These are phyloP conservation scores for Pseudomonodictys pantanalensis DNA, from an alignment of 495 filamentous ascomycete species.

Conservation along the genomic window DNA sequence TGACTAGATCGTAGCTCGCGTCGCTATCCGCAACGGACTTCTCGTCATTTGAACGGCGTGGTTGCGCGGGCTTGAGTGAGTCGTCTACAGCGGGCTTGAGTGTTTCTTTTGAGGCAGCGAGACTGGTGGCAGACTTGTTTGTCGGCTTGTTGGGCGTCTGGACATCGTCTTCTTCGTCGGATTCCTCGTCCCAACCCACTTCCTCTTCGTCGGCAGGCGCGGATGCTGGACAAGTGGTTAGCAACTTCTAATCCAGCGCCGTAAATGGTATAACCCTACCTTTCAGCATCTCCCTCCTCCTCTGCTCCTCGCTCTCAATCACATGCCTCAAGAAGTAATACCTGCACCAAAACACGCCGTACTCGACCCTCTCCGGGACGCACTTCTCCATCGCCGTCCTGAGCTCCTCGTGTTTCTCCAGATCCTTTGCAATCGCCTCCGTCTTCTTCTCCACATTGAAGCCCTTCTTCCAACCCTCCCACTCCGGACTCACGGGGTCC, in stretches of 20 bases:
- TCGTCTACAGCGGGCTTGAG: conserved; percentile 37
- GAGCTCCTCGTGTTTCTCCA: conserved; percentile 86
- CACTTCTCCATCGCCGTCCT: conserved; percentile 91
- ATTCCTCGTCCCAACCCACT: conserved; percentile 81
- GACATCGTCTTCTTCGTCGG: conserved; percentile 57
- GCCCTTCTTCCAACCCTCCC: conserved; percentile 65
- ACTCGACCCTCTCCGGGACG: conserved; percentile 85
- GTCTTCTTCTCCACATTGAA: conserved; percentile 86
- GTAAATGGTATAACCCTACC: conserved; percentile 52
- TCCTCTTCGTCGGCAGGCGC: conserved; percentile 64
- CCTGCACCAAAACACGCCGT: conserved; percentile 85
- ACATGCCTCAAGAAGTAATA: conserved; percentile 96
- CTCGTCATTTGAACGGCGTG: conserved; percentile 79
- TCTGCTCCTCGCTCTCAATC: conserved; percentile 91
- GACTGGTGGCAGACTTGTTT: conserved; percentile 30
- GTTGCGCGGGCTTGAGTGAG: conserved; percentile 57
- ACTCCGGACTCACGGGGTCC: conserved; percentile 74
- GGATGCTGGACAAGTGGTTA: conserved; percentile 11
- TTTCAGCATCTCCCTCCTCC: conserved; percentile 85
- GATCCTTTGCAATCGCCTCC: conserved; percentile 73
- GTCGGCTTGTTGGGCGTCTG: conserved; percentile 23
- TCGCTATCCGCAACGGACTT: conserved; percentile 84
- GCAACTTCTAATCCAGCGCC: background rate
- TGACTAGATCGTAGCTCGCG: conserved; percentile 90
- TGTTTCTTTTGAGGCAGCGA: conserved; percentile 31